Evolutionary conservation across 2,329 filamentous ascomycete genomes (phyloP).

Genomic region (Xylariaceae sp.): DNA sequence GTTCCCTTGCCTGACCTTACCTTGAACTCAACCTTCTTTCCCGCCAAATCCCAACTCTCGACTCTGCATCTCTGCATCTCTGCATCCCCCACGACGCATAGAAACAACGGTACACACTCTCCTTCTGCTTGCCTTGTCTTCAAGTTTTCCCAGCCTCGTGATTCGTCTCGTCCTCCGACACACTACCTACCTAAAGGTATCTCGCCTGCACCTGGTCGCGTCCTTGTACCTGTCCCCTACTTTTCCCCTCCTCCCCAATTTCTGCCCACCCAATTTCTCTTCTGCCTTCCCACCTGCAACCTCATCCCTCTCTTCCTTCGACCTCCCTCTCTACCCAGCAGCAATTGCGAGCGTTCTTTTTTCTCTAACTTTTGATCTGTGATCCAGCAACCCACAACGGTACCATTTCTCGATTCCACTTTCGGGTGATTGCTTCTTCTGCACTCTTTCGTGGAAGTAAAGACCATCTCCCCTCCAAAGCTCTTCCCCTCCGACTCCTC

Average conservation of each 20-base stretch:
- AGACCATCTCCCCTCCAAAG: constrained; percentile 8
- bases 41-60: no score
- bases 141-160: no score
- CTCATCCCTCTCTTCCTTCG: background rate
- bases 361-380: background rate
- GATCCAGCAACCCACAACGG: background rate
- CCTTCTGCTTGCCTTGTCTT: no score
- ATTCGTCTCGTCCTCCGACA: no score
- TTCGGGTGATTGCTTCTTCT: constrained; percentile 4
- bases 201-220: background rate
- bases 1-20: background rate
- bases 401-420: constrained; percentile 1
- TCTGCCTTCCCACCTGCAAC: background rate
- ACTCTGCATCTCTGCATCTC: no score
- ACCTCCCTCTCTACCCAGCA: background rate
- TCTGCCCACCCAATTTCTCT: constrained; percentile 9
- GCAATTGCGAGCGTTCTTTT: constrained; percentile 1
- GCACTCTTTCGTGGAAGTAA: constrained; percentile 9
- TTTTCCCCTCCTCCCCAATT: background rate
- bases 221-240: constrained; percentile 3
- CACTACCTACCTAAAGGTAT: no score
- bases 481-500: background rate
- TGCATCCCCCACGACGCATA: no score
- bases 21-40: no score
- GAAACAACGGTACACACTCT: no score